phyloP scores from a whole-genome alignment of 495 filamentous ascomycete genomes.

The Xylaria flabelliformis region DNA sequence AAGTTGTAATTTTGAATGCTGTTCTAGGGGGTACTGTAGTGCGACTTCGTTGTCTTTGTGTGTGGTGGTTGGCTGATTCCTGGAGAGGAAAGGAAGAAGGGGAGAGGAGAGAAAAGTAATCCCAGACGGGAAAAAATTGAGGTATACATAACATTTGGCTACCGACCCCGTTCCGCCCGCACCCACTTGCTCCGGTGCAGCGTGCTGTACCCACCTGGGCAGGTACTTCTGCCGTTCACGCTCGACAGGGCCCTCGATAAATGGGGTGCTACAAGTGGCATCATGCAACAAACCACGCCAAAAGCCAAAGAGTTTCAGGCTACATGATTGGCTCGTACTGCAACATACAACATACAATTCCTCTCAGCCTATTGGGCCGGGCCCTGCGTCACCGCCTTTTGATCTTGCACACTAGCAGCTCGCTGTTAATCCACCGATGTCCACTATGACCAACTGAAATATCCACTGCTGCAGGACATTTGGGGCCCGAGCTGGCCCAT shows the following conservation, averaged over 20 bases:
- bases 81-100: constrained; percentile 39
- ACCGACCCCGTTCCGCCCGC: constrained; percentile 18
- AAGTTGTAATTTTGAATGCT: constrained; percentile 61
- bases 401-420: constrained; percentile 33
- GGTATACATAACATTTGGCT: constrained; percentile 28
- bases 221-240: not conserved
- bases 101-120: constrained; percentile 39
- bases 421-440: constrained; percentile 32
- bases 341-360: not conserved
- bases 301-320: constrained; percentile 15
- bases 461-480: constrained; percentile 19
- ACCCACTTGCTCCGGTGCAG: constrained; percentile 18
- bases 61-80: constrained; percentile 42
- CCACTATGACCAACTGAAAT: constrained; percentile 31
- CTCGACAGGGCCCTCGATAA: not conserved
- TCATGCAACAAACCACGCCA: constrained; percentile 10
- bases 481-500: not conserved
- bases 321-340: constrained; percentile 12
- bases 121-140: constrained; percentile 43
- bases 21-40: constrained; percentile 53
- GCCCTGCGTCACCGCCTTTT: constrained; percentile 41
- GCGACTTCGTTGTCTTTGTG: constrained; percentile 73
- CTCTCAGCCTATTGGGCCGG: constrained; percentile 19
- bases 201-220: not conserved
- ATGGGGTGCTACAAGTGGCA: constrained; percentile 11